Percentiles rank a stretch among this genome's conserved stretches.
phyloP scores from a whole-genome alignment of 1,139 yeast species.

The Geotrichum bryndzae region DNA sequence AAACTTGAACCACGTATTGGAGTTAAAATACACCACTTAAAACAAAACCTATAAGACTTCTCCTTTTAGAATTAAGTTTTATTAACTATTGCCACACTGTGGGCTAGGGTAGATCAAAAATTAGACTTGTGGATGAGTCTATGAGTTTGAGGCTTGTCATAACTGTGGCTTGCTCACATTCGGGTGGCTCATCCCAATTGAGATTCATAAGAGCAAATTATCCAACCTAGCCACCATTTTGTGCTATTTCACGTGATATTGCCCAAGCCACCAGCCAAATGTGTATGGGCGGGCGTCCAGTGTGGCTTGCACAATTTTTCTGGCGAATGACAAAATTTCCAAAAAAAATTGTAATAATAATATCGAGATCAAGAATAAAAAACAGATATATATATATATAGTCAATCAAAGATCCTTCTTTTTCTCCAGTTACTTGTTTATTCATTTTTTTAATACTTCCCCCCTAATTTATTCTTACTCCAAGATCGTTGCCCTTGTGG shows the following conservation, averaged over 20 bases:
- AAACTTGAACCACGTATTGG: no score
- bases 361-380: not conserved
- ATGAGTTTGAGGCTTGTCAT: not conserved
- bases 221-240: not conserved
- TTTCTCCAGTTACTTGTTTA: not conserved
- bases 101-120: not conserved
- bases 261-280: constrained; percentile 15
- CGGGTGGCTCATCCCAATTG: not conserved
- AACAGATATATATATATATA: not conserved
- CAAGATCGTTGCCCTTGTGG: not conserved
- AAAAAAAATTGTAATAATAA: not conserved
- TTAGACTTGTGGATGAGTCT: not conserved
- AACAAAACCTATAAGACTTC: not conserved
- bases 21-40: no score
- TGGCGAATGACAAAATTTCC: not conserved
- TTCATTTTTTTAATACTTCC: no score
- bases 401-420: no score
- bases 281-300: not conserved
- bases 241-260: constrained; percentile 17
- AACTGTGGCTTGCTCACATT: not conserved
- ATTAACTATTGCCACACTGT: not conserved
- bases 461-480: not conserved
- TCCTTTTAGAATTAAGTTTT: not conserved
- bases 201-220: not conserved
- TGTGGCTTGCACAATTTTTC: constrained; percentile 13